Conservation (phyloP, 345 rosid genomes). For the Microthlaspi erraticum region DNA sequence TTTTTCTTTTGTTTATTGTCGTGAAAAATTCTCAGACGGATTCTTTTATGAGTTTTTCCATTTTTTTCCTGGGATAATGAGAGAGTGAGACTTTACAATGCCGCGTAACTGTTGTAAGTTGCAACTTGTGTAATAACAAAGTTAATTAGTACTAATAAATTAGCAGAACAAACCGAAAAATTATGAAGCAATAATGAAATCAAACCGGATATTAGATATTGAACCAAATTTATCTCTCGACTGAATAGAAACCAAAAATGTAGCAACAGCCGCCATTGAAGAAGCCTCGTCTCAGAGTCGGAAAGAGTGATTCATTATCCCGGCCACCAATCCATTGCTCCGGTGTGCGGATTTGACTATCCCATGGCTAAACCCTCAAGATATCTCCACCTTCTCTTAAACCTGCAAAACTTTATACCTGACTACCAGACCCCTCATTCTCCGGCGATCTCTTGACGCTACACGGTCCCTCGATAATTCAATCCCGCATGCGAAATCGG, state of each 20-base stretch:
- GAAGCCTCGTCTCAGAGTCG: conserved; percentile 34
- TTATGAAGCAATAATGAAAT: too few relatives aligned
- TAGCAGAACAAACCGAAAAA: too few relatives aligned
- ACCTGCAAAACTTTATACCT: conserved; percentile 61
- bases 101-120: too few relatives aligned
- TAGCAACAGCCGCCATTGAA: conserved; percentile 2
- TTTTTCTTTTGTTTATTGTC: too few relatives aligned
- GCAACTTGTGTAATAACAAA: too few relatives aligned
- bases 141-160: too few relatives aligned
- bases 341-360: conserved; percentile 55
- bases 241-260: conserved; percentile 1
- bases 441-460: conserved; percentile 67
- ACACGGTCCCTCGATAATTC: conserved; percentile 61
- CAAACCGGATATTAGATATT: too few relatives aligned
- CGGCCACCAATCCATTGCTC: conserved; percentile 36
- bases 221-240: too few relatives aligned
- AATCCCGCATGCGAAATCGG: conserved; percentile 39
- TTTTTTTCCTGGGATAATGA: neutral
- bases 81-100: too few relatives aligned
- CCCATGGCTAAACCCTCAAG: conserved; percentile 69
- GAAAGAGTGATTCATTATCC: neutral
- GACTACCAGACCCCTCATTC: conserved; percentile 50
- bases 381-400: conserved; percentile 58
- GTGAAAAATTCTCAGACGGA: neutral
- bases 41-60: neutral